A percentile compares a stretch with the other conserved stretches of the same genome.
These are phyloP conservation scores for Lactifluus piperatus DNA, from an alignment of 768 basidiomycete genomes.

Conservation along the genomic window DNA sequence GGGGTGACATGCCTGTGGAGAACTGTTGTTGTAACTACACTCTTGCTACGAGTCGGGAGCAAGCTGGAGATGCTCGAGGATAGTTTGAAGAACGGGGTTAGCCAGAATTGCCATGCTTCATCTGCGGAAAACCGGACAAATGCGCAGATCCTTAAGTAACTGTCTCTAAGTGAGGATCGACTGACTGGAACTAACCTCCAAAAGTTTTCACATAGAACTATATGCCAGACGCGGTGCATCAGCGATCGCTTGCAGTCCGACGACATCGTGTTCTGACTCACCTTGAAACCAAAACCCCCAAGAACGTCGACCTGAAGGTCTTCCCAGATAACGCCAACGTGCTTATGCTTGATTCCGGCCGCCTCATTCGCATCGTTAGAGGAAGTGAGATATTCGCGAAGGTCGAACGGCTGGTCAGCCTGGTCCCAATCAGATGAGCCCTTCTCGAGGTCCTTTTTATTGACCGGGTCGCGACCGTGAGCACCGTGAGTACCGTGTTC, in stretches of 20 bases:
- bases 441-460: constrained; percentile 30
- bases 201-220: constrained; percentile 57
- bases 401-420: constrained; percentile 41
- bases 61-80: background rate
- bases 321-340: constrained; percentile 72
- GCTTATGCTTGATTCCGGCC: constrained; percentile 69
- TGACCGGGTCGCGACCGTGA: background rate
- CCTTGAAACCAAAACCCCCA: constrained; percentile 56
- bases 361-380: constrained; percentile 59
- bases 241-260: background rate
- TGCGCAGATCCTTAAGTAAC: background rate
- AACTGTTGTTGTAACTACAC: constrained; percentile 7
- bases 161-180: background rate
- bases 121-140: background rate
- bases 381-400: constrained; percentile 59
- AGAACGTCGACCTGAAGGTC: constrained; percentile 55
- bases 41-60: constrained; percentile 5
- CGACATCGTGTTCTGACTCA: constrained; percentile 21
- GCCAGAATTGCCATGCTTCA: constrained; percentile 21
- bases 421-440: constrained; percentile 34
- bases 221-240: background rate
- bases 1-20: constrained; percentile 13
- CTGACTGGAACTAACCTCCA: constrained; percentile 35
- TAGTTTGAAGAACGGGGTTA: constrained; percentile 10
- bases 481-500: background rate